A percentile compares a stretch with the other conserved stretches of the same genome.
Conservation (phyloP, 2,329 filamentous ascomycete genomes). For the Clonostachys rosea region DNA sequence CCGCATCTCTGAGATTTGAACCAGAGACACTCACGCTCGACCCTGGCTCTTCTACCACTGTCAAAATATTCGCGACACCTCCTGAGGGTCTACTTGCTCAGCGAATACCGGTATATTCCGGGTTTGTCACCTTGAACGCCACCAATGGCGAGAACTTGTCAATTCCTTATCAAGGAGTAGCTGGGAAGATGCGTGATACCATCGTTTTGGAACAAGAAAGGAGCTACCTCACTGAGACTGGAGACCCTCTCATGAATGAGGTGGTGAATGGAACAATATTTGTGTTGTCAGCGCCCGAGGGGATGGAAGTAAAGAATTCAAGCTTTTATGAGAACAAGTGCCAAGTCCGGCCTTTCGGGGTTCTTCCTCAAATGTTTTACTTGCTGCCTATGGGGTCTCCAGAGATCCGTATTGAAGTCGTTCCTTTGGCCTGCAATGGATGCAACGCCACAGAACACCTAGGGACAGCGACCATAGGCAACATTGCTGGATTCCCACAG, state of each 20-base stretch:
- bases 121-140: constrained; percentile 32
- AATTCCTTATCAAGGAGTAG: constrained; percentile 32
- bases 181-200: constrained; percentile 20
- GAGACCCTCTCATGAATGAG: constrained; percentile 16
- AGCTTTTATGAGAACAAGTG: too few relatives aligned
- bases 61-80: constrained; percentile 36
- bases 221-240: constrained; percentile 26
- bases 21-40: constrained; percentile 35
- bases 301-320: too few relatives aligned
- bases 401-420: constrained; percentile 36
- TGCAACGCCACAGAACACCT: constrained; percentile 20
- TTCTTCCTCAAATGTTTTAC: too few relatives aligned
- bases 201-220: constrained; percentile 16
- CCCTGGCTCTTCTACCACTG: constrained; percentile 31
- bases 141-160: constrained; percentile 26
- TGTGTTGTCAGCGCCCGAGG: constrained; percentile 21
- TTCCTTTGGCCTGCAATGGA: constrained; percentile 25
- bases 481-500: constrained; percentile 33
- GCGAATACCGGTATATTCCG: constrained; percentile 34
- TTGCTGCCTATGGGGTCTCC: constrained; percentile 5
- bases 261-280: constrained; percentile 30
- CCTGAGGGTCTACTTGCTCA: constrained; percentile 13
- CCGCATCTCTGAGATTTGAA: constrained; percentile 36
- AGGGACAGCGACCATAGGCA: constrained; percentile 34
- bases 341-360: too few relatives aligned